Evolutionary conservation across 140 eudicot species (phyloP), one percentile per base, ranked within the genome.

Genomic region (Stevia rebaudiana): DNA sequence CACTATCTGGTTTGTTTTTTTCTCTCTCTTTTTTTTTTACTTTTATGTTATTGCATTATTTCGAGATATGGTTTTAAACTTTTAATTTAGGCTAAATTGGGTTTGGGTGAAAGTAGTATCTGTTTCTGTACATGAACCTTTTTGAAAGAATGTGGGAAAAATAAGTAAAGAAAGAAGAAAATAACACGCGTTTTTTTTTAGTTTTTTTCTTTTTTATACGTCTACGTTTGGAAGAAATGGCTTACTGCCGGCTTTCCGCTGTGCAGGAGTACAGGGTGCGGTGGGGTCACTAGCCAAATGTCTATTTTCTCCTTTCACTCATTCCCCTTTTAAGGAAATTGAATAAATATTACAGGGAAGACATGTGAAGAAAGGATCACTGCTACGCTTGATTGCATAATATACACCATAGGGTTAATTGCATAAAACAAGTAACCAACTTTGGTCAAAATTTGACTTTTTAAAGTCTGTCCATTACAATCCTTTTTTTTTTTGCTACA

Each of bases 181-280:
- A 13, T 11, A 49, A n/a, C n/a, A n/a, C n/a, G n/a, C n/a, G n/a
- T n/a, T n/a, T n/a, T n/a, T n/a, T n/a, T 60, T 3, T 37, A 49
- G 33, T 2, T 53, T 43, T 44, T 62, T 24, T 35, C 23, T 11
- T 53, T 39, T 62, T 42, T 40, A n/a, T 37, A 67, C 52, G 9
- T 46, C n/a, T 71, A 71, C 51, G 19, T 69, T 68, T 36, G 58
- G 66, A 67, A 75, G 74, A 77, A 41, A 69, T 80, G 78, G 83
- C 97, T 88, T 85, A 88, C 88, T 69, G 80, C 82, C 79, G 75
- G 76, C 79, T 88, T 85, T 79, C 84, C 84, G 69, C 90, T 85
- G 90, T 87, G 92, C 95, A 87, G 95, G 78, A 65, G 73, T 67
- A 74, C 79, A 74, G 91, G 77, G 77, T 78, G 78, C 87, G 76